Percentiles rank a stretch among this genome's conserved stretches.
These are phyloP conservation scores for Dissoconium aciculare DNA, from an alignment of 2,329 filamentous ascomycete species.

Conservation along the genomic window DNA sequence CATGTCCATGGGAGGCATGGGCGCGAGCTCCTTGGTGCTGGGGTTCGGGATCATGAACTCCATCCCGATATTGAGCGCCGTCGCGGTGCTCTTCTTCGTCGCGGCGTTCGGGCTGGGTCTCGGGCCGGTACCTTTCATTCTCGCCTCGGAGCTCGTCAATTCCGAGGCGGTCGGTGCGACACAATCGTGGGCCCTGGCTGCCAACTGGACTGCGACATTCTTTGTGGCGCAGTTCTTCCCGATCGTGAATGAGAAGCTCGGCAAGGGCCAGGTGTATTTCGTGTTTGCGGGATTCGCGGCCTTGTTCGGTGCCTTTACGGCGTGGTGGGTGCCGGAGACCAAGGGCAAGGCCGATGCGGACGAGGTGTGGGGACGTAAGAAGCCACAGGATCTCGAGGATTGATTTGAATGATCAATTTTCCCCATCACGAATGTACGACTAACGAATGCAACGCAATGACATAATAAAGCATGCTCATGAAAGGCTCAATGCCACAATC, in stretches of 20 bases:
- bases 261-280: slow-evolving; percentile 77
- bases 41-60: slow-evolving; percentile 65
- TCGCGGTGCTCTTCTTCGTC: slow-evolving; percentile 75
- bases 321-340: slow-evolving; percentile 63
- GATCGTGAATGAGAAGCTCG: slow-evolving; percentile 61
- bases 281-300: slow-evolving; percentile 67
- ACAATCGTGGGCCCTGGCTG: slow-evolving; percentile 73
- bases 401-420: slow-evolving; percentile 1
- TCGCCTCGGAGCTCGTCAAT: slow-evolving; percentile 79
- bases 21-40: slow-evolving; percentile 57
- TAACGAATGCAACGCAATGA: no score
- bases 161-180: slow-evolving; percentile 82
- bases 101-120: slow-evolving; percentile 80
- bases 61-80: slow-evolving; percentile 59
- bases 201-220: slow-evolving; percentile 85
- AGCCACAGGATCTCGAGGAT: slow-evolving; percentile 11
- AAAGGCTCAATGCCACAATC: no score
- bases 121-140: slow-evolving; percentile 86
- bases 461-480: no score
- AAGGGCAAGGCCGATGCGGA: slow-evolving; percentile 69
- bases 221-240: slow-evolving; percentile 92
- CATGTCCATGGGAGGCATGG: slow-evolving; percentile 72
- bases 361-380: slow-evolving; percentile 73
- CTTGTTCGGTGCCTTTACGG: slow-evolving; percentile 56
- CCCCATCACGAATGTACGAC: no score